Conservation (phyloP, 345 rosid genomes). For the Citrus medica region DNA sequence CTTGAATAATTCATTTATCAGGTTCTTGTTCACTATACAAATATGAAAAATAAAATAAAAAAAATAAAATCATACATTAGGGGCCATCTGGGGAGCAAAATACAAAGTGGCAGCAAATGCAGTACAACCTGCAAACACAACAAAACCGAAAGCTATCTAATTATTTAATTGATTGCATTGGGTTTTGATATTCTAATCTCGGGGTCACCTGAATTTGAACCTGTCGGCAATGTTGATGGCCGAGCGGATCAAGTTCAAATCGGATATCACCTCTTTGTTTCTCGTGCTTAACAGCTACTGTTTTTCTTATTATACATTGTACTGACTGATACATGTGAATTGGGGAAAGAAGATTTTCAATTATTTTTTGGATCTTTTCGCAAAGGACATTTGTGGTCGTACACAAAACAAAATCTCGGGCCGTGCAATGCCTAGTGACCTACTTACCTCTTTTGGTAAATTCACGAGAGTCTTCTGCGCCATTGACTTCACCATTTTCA, state of each 20-base stretch:
- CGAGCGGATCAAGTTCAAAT: neutral
- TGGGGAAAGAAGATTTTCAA: neutral
- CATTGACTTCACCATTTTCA: neutral
- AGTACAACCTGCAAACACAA: slow-evolving; percentile 1
- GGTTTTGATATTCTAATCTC: neutral
- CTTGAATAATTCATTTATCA: neutral
- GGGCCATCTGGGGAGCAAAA: neutral
- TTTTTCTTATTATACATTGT: too few relatives aligned
- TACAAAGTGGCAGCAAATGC: neutral
- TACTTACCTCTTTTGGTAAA: neutral
- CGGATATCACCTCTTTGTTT: neutral
- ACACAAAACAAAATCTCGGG: neutral
- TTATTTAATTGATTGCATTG: neutral
- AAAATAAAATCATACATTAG: too few relatives aligned
- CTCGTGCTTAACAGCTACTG: neutral
- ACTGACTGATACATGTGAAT: too few relatives aligned
- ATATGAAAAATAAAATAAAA: too few relatives aligned
- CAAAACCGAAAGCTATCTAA: neutral
- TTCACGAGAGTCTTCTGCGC: neutral
- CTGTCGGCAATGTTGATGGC: neutral
- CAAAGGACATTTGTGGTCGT: neutral
- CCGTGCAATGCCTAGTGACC: neutral
- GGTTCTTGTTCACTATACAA: neutral
- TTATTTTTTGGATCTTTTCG: neutral
- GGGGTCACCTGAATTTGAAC: neutral